Evolutionary conservation across 2,329 filamentous ascomycete genomes (phyloP).

Genomic region (Simplicillium aogashimaense): DNA sequence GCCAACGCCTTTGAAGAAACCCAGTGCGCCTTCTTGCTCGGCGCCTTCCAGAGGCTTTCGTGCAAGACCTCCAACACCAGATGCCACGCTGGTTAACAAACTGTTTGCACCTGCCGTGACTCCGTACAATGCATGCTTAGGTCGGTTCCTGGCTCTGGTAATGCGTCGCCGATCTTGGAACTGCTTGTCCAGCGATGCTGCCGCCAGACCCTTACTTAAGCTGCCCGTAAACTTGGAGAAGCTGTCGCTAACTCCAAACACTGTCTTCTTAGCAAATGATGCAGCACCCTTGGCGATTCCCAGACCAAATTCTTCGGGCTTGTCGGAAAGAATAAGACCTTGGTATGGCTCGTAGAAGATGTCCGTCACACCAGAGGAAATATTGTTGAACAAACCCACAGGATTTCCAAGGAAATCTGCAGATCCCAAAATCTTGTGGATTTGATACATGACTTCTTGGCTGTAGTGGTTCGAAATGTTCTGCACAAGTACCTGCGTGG

Average conservation of each 20-base stretch:
- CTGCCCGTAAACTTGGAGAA: conserved; percentile 97
- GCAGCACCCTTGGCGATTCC: conserved; percentile 95
- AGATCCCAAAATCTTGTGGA: conserved; percentile 94
- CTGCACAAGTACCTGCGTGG: conserved; percentile 69
- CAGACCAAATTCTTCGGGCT: conserved; percentile 86
- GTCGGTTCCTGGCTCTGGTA: conserved; percentile 82
- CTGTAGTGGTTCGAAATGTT: conserved; percentile 93
- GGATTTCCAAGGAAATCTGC: conserved; percentile 97
- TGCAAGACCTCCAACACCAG: conserved; percentile 85
- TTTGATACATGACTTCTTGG: conserved; percentile 88
- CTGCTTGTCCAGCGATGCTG: conserved; percentile 93
- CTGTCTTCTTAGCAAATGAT: conserved; percentile 96
- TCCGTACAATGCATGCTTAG: conserved; percentile 94
- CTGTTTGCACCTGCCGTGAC: conserved; percentile 94
- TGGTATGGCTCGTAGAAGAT: conserved; percentile 99
- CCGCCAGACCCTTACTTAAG: conserved; percentile 91
- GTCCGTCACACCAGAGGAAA: conserved; percentile 92
- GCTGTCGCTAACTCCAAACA: conserved; percentile 94
- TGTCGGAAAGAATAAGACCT: conserved; percentile 89
- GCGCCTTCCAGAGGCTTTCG: conserved; percentile 91
- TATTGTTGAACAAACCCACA: conserved; percentile 94
- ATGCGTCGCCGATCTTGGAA: conserved; percentile 96
- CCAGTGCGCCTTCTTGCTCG: conserved; percentile 85
- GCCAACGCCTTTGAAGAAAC: conserved; percentile 95
- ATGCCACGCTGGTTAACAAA: conserved; percentile 84